phyloP scores from a whole-genome alignment of 257 asterid genomes.

The Ophiorrhiza pumila region DNA sequence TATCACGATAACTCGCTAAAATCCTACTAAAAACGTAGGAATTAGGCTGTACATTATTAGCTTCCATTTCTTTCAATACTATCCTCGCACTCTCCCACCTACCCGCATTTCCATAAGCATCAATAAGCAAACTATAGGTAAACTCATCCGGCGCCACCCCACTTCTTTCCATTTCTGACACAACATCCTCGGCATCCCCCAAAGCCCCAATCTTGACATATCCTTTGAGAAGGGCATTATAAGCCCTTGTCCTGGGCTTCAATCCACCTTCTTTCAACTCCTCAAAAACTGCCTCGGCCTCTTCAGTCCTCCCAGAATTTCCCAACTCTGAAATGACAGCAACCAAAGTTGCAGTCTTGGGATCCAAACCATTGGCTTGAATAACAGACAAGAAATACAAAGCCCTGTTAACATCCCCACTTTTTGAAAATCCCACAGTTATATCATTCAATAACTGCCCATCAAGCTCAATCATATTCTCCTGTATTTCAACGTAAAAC shows the following conservation, averaged over 20 bases:
- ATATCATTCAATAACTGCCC: conserved; percentile 76
- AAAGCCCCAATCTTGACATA: conserved; percentile 78
- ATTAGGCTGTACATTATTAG: conserved; percentile 66
- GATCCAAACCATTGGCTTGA: conserved; percentile 80
- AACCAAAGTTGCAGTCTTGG: conserved; percentile 63
- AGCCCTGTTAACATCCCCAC: conserved; percentile 69
- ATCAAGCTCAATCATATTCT: conserved; percentile 76
- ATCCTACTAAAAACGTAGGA: conserved; percentile 70
- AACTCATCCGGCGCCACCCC: conserved; percentile 81
- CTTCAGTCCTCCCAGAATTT: conserved; percentile 71
- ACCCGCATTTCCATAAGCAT: conserved; percentile 93
- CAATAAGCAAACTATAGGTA: conserved; percentile 84
- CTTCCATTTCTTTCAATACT: conserved; percentile 85
- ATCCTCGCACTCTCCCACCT: conserved; percentile 95
- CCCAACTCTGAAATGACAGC: conserved; percentile 66
- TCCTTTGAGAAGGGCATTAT: conserved; percentile 80
- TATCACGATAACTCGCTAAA: conserved; percentile 75
- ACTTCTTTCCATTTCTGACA: conserved; percentile 74
- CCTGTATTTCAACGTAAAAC: conserved; percentile 60
- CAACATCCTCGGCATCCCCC: conserved; percentile 74
- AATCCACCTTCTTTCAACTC: conserved; percentile 86
- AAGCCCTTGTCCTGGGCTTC: conserved; percentile 86
- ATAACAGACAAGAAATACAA: conserved; percentile 57
- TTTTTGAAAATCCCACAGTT: conserved; percentile 68
- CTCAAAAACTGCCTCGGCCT: conserved; percentile 90